phyloP scores from a whole-genome alignment of 306 rosid species.

The Amphicarpaea edgeworthii region DNA sequence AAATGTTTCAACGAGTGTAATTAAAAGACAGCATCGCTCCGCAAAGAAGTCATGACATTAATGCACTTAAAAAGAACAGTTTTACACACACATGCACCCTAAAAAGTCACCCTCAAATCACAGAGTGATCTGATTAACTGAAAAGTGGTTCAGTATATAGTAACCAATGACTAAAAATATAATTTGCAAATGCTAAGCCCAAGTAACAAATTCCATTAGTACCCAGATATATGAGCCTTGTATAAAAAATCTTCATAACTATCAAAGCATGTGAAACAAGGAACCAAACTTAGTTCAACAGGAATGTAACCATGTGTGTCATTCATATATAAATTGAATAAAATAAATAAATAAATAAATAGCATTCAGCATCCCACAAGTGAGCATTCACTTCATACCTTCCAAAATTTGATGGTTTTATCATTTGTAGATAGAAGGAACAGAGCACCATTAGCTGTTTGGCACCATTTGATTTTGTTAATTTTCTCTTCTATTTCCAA shows the following conservation, averaged over 20 bases:
- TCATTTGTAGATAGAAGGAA: constrained; percentile 97
- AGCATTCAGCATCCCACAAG: constrained; percentile 26
- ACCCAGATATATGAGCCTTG: constrained; percentile 1
- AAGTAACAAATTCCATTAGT: not conserved
- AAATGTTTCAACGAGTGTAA: not conserved
- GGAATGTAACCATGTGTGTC: constrained; percentile 6
- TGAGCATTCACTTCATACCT: constrained; percentile 63
- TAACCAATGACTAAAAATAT: not conserved
- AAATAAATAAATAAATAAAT: no score
- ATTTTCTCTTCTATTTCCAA: constrained; percentile 99
- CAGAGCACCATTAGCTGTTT: constrained; percentile 89
- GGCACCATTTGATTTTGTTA: constrained; percentile 99
- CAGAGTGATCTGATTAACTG: not conserved
- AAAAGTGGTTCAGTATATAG: not conserved
- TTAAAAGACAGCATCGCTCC: not conserved
- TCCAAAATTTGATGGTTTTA: constrained; percentile 97
- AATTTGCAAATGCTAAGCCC: constrained; percentile 4
- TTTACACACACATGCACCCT: constrained; percentile 15
- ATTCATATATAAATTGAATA: constrained; percentile 6
- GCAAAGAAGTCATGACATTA: not conserved
- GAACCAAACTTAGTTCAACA: constrained; percentile 12
- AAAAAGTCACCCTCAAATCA: constrained; percentile 3
- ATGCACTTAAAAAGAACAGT: constrained; percentile 28
- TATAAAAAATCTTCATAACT: constrained; percentile 12
- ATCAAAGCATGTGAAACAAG: constrained; percentile 22